phyloP scores from a whole-genome alignment of 1,139 yeast species.

The Geotrichum reessii region DNA sequence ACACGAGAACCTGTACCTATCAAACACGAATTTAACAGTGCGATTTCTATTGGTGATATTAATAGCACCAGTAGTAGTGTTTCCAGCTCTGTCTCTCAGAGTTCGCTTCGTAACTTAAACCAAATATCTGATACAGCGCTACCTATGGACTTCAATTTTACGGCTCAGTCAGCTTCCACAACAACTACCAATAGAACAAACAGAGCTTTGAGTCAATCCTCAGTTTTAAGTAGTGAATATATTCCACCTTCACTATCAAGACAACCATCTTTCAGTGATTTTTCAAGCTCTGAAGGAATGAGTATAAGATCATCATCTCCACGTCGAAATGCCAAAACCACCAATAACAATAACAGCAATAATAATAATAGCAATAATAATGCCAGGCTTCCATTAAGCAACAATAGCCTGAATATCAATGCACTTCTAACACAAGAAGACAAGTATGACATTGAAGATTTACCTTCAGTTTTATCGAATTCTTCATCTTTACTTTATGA shows the following conservation, averaged over 20 bases:
- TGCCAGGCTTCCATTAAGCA: background rate
- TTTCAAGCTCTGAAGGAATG: conserved; percentile 7
- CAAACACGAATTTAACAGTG: conserved; percentile 5
- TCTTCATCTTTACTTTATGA: background rate
- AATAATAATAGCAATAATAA: background rate
- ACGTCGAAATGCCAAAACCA: background rate
- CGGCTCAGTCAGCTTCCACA: background rate
- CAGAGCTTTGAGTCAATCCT: conserved; percentile 7
- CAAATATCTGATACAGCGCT: background rate
- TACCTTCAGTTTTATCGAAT: background rate
- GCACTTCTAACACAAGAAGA: conserved; percentile 7
- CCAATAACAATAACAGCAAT: background rate
- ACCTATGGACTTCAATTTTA: background rate
- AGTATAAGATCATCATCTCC: conserved; percentile 1
- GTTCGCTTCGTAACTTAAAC: background rate
- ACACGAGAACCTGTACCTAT: conserved; percentile 5
- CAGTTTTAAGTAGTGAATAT: background rate
- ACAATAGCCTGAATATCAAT: conserved; percentile 7
- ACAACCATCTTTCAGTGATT: conserved; percentile 7
- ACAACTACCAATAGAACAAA: background rate
- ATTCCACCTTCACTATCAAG: background rate
- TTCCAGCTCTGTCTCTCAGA: conserved; percentile 4
- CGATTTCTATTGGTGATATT: background rate
- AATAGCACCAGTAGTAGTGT: conserved; percentile 10
- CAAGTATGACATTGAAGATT: background rate